Base-by-base conservation (phyloP, 1,284 basidiomycete species). In the Boletellus deceptivus region DNA sequence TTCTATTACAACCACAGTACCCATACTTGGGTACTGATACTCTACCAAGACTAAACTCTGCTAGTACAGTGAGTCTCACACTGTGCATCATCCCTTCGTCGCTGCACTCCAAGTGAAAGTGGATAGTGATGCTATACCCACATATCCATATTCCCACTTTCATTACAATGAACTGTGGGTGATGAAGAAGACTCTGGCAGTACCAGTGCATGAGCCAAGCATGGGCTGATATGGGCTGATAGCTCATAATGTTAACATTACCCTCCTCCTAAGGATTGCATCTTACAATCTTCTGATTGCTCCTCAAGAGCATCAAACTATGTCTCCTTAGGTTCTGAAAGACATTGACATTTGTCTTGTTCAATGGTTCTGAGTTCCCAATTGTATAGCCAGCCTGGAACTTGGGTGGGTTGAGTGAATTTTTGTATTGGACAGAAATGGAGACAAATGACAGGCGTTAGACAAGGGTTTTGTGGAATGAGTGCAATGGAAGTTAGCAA, bases 371-470 rank as follows among this genome's bases (percentile, higher is more conserved):
- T 44, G 0, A 34, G 3, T 10, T 54, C 39, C 43, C 46, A 49
- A 1, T 54, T 46, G 2, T 25, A 54, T 0, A 46, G 10, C 43
- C 46, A 31, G 0, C 25, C 3, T 0, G 51, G 43, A 0, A 48
- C 20, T 2, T 22, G 41, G 0, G 25, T 14, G 0, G 45, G 39
- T 0, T 2, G 3, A 0, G 53, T 54, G 3, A 53, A 17, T 14
- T 55, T 49, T 8, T 55, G n/a, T 6, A 55, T 45, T 0, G 52
- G 52, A 0, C 27, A 13, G 11, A 55, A 55, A 1, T 33, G 27
- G 0, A 56, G 37, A 1, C 31, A 40, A 49, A 55, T 46, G 16
- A 20, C 35, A 3, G 48, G 45, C 0, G 13, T 4, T 0, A 45
- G 53, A 4, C 16, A n/a, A 37, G 0, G 48, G 52, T n/a, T 54